Evolutionary conservation across 257 asterid genomes (phyloP).

Genomic region (Jasminum sambac): DNA sequence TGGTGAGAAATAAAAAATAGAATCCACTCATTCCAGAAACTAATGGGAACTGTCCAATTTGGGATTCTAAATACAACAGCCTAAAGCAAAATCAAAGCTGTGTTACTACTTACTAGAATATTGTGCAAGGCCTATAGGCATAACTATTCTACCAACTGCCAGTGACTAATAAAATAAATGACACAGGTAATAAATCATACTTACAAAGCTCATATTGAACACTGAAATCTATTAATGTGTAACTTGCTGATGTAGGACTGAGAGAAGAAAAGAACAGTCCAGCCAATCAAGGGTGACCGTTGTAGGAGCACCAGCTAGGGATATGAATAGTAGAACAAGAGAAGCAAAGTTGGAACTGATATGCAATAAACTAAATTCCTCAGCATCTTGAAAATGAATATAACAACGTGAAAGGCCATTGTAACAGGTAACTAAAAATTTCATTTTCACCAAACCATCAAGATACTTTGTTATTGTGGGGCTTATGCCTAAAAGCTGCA

Average conservation of each 20-base stretch:
- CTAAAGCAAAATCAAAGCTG: not conserved
- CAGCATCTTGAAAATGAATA: not conserved
- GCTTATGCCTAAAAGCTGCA: not conserved
- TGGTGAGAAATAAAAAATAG: not conserved
- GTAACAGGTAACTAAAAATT: not conserved
- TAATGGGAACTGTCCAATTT: not conserved
- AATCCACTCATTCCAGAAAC: not conserved
- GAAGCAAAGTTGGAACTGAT: not conserved
- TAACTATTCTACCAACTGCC: constrained; percentile 16
- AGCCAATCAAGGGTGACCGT: not conserved
- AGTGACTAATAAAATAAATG: not conserved
- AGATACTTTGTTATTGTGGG: no score
- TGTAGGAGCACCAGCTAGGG: not conserved
- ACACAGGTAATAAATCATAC: not conserved
- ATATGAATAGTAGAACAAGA: not conserved
- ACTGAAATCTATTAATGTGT: not conserved
- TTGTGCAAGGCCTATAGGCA: constrained; percentile 7
- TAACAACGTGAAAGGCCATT: not conserved
- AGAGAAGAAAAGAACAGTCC: not conserved
- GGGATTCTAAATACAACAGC: not conserved
- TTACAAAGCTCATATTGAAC: not conserved
- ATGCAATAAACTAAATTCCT: not conserved
- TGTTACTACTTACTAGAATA: not conserved
- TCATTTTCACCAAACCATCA: no score
- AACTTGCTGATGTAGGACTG: not conserved